phyloP scores from a whole-genome alignment of 805 yeast species.

The Kodamaea restingae region DNA sequence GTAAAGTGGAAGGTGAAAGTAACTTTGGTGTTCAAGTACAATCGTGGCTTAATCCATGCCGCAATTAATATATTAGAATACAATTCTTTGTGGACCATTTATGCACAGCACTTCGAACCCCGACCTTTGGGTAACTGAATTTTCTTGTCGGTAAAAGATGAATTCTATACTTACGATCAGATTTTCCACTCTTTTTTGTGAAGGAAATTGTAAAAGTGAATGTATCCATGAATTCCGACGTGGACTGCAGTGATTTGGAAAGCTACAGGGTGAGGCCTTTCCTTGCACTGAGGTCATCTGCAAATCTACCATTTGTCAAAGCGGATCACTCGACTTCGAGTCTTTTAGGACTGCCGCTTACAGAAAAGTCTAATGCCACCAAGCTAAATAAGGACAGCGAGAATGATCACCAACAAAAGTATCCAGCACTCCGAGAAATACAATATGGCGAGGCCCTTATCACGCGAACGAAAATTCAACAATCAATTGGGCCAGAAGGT shows the following conservation, averaged over 20 bases:
- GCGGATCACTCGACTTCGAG: constrained; percentile 1
- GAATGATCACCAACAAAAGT: constrained; percentile 3
- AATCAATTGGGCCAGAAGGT: constrained; percentile 10
- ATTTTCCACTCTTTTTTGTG: no score
- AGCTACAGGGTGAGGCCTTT: background rate
- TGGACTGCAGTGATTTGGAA: background rate
- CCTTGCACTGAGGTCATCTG: background rate
- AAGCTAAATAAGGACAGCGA: background rate
- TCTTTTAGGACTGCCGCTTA: background rate
- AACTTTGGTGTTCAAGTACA: no score
- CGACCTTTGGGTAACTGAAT: no score
- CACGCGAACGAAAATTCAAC: constrained; percentile 21
- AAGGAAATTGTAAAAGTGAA: no score
- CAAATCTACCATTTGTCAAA: background rate
- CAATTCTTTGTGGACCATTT: no score
- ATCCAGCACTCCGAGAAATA: constrained; percentile 27
- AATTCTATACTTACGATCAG: no score
- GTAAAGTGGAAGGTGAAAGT: no score
- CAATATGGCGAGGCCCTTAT: constrained; percentile 28
- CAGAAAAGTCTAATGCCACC: background rate
- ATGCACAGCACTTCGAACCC: no score
- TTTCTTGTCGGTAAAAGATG: no score
- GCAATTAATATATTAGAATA: no score
- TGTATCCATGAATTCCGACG: background rate
- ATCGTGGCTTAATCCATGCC: no score